Base-by-base conservation (phyloP, 139 green algal species). In the Chlamydomonas sp. region DNA sequence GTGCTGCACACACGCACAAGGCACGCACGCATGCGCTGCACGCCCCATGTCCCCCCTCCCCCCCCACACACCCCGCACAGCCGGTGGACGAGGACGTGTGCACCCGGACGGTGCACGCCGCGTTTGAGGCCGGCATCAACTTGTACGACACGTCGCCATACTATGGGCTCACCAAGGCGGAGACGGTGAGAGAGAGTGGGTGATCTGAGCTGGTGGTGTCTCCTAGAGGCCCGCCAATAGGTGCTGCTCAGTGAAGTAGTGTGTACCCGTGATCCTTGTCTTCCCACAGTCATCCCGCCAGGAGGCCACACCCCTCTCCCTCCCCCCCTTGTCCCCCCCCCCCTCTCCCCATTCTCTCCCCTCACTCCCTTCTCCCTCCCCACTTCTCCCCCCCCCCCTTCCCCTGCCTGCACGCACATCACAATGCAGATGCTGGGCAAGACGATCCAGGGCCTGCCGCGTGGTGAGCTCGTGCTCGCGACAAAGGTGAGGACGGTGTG, bases 61-160 rank as follows among this genome's bases (percentile, higher is more conserved):
- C 8, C 39, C 39, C 39, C 39, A 13, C 39, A n/a, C 39, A 50
- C 39, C 39, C 8, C 39, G 39, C 13, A 50, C 39, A 76, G 75
- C 3, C 35, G 3, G 34, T 76, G 5, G 64, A 74, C 24, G 37
- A 74, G n/a, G 22, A 57, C 1, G 59, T 1, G 1, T 69, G 22
- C 31, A 77, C 87, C 1, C 48, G 37, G 10, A 75, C 89, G 2
- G 93, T 98, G 13, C 85, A 92, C 31, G 81, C 85, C 29, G 93
- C 93, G 0, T 89, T 96, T 54, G 50, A 73, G 0, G 70, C 81
- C 3, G 93, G 93, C 67, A 91, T 98, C 74, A 98, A 98, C 73
- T 90, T 94, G 20, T 96, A 98, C 49, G 93, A 98, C 77, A 96
- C 93, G 0, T 97, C 90, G 0, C 93, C 93, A 0, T 97, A 89